Evolutionary conservation across 2,329 filamentous ascomycete genomes (phyloP), one percentile per base, ranked within the genome.

Genomic region (Corinectria fuckeliana): DNA sequence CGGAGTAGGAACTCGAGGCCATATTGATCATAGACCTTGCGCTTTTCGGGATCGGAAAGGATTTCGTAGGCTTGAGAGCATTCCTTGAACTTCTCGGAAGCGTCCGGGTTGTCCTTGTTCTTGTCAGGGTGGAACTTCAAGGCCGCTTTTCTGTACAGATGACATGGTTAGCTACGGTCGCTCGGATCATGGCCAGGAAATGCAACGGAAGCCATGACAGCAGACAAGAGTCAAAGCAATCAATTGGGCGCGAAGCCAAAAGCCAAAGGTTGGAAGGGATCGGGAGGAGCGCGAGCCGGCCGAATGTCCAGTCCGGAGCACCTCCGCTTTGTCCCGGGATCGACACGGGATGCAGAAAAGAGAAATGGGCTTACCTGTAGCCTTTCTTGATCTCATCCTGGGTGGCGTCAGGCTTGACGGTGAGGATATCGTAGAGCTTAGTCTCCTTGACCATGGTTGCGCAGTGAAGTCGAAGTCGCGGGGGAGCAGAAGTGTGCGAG

Each of bases 341-440:
- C 30, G 36, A 49, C 34, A 10, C 23, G 25, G 13, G 30, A 11
- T 13, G 18, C 13, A 20, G 36, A 50, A 23, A 70, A 21, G 42
- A 44, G 32, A 30, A 34, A 7, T 45, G 23, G 52, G 30, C 85
- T 77, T 88, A 91, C 89, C 91, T 86, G 77, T 97, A 97, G 58
- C 88, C 95, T 76, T 98, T 99, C 77, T 97, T 98, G 76, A 99
- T 96, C 66, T 98, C 94, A 74, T 97, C 94, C 78, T 96, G 92
- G 21, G 88, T 85, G 21, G 93, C 92, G 61, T 88, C 86, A 34
- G 94, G 86, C 76, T 91, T 90, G 78, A 97, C 82, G 74, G 84
- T 82, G 71, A 99, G 84, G 64, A 87, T 85, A 77, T 98, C 92
- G 83, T 99, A 99, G 64, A 98, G 89, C 79, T 96, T 97, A 52